Conservation (phyloP, 148 eudicot species). For the Fagopyrum tataricum region DNA sequence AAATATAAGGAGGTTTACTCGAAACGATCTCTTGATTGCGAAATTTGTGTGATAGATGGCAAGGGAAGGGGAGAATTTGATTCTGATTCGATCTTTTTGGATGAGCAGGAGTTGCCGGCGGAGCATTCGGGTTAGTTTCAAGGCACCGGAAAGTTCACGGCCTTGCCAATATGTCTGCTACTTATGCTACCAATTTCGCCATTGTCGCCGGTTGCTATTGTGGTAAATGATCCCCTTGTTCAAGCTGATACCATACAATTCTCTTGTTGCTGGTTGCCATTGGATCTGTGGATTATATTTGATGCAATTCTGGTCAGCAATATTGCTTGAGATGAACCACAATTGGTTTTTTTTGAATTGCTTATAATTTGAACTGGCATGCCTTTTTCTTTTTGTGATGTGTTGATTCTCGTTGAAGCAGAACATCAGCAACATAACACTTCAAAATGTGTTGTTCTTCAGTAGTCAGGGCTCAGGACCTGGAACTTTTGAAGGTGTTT, state of each 20-base stretch:
- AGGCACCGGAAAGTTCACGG: constrained; percentile 69
- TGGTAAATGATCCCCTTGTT: constrained; percentile 36
- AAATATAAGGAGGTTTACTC: neutral
- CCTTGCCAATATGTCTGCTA: constrained; percentile 53
- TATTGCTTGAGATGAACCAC: neutral
- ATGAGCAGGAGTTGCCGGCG: constrained; percentile 60
- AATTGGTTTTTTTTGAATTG: neutral
- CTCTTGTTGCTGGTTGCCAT: constrained; percentile 2
- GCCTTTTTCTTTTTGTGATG: neutral
- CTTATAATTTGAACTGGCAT: neutral
- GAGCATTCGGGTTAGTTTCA: constrained; percentile 55
- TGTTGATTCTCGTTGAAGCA: neutral
- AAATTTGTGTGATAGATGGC: neutral
- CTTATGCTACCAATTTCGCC: constrained; percentile 84
- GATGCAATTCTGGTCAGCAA: neutral
- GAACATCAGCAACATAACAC: neutral
- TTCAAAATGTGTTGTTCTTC: neutral
- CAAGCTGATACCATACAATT: neutral
- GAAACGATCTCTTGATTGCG: neutral
- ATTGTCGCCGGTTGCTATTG: constrained; percentile 75
- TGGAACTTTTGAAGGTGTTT: neutral
- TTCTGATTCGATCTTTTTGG: neutral
- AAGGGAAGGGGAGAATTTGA: neutral
- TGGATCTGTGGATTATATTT: neutral
- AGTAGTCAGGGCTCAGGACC: neutral